phyloP scores from a whole-genome alignment of 768 basidiomycete genomes.

The Calvatia gigantea region DNA sequence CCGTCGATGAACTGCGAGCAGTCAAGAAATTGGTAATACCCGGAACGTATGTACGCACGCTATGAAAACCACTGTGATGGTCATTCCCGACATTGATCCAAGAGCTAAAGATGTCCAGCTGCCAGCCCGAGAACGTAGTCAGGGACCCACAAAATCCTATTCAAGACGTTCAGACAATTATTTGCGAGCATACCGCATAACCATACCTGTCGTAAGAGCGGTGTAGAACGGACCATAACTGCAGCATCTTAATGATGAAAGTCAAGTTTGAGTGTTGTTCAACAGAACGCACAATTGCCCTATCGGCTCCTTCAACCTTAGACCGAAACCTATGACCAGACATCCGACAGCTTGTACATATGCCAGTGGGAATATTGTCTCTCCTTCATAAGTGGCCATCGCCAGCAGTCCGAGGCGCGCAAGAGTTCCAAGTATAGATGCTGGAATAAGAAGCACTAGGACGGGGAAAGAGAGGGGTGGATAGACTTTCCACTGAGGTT shows the following conservation, averaged over 20 bases:
- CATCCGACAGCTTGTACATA: conserved; percentile 90
- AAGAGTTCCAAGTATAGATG: conserved; percentile 83
- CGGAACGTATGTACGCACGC: conserved; percentile 45
- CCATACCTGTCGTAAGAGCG: conserved; percentile 77
- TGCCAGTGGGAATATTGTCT: conserved; percentile 74
- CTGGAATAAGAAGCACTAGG: conserved; percentile 70
- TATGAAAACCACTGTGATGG: conserved; percentile 60
- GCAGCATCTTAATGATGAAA: conserved; percentile 12
- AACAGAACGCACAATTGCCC: conserved; percentile 62
- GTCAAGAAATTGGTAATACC: not conserved
- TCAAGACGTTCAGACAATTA: not conserved
- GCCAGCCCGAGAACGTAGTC: conserved; percentile 97
- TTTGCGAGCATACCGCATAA: not conserved
- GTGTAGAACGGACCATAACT: conserved; percentile 90
- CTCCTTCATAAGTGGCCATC: conserved; percentile 68
- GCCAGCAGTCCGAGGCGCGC: conserved; percentile 77
- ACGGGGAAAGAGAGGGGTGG: conserved; percentile 61
- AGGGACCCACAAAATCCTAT: conserved; percentile 94
- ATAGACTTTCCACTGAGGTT: conserved; percentile 28
- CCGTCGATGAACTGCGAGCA: conserved; percentile 78
- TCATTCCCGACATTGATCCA: conserved; percentile 69
- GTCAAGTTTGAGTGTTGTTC: not conserved
- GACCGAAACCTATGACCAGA: conserved; percentile 81
- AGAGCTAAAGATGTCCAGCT: conserved; percentile 79
- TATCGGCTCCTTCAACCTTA: conserved; percentile 70